Conservation (phyloP, 2,329 filamentous ascomycete species). For the Neonectria punicea region DNA sequence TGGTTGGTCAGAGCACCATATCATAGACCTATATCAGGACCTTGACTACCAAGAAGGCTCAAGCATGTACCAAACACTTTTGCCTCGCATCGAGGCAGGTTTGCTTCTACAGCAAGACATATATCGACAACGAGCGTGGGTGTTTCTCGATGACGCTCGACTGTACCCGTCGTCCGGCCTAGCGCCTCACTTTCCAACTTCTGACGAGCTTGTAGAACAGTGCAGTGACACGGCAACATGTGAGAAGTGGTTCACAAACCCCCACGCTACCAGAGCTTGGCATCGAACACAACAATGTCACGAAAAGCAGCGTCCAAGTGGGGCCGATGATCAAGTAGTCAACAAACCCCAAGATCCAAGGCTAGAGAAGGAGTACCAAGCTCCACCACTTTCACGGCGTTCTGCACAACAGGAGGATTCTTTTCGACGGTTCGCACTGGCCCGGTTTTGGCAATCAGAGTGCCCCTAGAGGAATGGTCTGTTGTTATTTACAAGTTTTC, state of each 20-base stretch:
- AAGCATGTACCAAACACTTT: constrained; percentile 4
- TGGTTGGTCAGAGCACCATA: no score
- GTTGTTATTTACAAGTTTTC: no score
- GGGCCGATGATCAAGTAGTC: background rate
- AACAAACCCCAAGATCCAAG: background rate
- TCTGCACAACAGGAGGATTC: no score
- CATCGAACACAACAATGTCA: constrained; percentile 25
- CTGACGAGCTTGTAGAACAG: background rate
- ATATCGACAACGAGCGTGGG: constrained; percentile 28
- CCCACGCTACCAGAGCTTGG: background rate
- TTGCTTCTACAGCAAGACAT: background rate
- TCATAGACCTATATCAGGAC: no score
- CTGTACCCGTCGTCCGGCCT: background rate
- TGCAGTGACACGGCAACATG: background rate
- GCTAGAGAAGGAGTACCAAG: background rate
- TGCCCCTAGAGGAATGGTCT: no score
- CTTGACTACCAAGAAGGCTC: background rate
- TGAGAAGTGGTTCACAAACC: constrained; percentile 3
- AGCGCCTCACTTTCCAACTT: constrained; percentile 9
- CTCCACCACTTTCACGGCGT: background rate
- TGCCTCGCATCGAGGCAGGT: background rate
- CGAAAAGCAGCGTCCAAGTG: background rate
- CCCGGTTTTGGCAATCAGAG: no score
- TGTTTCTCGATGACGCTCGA: constrained; percentile 19
- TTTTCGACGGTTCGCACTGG: no score